A percentile compares a stretch with the other conserved stretches of the same genome.
phyloP scores from a whole-genome alignment of 257 asterid genomes.

The Solanum bukasovii region DNA sequence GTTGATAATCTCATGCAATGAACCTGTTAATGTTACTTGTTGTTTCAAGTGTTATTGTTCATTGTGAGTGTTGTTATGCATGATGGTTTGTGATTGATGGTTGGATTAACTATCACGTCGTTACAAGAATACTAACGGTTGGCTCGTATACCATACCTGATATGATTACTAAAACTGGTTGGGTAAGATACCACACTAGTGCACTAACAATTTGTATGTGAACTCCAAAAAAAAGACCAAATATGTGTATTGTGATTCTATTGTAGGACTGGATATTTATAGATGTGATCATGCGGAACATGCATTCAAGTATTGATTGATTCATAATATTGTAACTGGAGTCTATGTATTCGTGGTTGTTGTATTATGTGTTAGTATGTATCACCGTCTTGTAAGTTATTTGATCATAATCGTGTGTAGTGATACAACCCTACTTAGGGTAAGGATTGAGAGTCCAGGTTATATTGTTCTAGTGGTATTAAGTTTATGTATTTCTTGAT shows the following conservation, averaged over 20 bases:
- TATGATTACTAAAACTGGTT: neutral
- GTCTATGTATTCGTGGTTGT: neutral
- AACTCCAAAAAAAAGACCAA: neutral
- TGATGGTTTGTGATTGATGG: neutral
- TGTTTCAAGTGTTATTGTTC: neutral
- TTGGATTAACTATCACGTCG: too few relatives aligned
- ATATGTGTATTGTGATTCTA: neutral
- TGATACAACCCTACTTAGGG: neutral
- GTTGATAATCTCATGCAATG: neutral
- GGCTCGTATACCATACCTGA: neutral
- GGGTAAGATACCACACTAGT: neutral
- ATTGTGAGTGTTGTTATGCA: neutral
- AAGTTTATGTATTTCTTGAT: neutral
- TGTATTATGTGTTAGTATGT: neutral
- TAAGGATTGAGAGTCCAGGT: neutral
- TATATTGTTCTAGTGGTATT: too few relatives aligned
- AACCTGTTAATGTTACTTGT: neutral
- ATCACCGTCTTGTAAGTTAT: neutral
- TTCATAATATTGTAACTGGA: neutral
- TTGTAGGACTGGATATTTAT: neutral
- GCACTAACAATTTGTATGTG: neutral
- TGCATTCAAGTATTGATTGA: neutral
- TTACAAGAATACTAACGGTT: too few relatives aligned
- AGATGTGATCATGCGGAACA: neutral
- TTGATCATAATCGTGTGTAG: neutral